Evolutionary conservation across 1,284 basidiomycete genomes (phyloP), one percentile per base, ranked within the genome.

Genomic region (Cryptococcus sp.): DNA sequence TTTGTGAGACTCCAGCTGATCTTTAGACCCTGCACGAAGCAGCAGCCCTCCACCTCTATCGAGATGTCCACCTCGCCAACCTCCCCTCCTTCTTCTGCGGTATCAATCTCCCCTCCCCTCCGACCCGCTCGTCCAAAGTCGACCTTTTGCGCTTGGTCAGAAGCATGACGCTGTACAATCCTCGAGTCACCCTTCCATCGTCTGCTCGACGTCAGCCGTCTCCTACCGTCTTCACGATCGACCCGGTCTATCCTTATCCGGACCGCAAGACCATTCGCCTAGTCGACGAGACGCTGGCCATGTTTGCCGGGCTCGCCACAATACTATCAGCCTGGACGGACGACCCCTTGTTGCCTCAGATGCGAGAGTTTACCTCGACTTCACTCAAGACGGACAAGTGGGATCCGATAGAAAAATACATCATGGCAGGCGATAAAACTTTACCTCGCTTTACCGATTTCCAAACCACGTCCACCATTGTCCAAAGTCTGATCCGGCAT

Each of bases 381-480:
- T 36, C 35, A 11, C 24, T 46, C 4, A 37, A 46, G 22, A 46
- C 34, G 19, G 45, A 46, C 22, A 46, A 46, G 21, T 46, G 45
- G 45, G 45, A 46, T 7, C 36, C 34, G 18, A 46, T 46, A 16
- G 45, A 46, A 22, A 24, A 32, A 24, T 36, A 28, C 25, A 46
- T 46, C 21, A 22, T 21, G 12, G 35, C 36, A 12, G 45, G 45
- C 6, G 19, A 12, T 3, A 39, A 37, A 19, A 36, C 35, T 21
- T 24, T 9, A 24, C 11, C 3, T 14, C 22, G 45, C 11, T 39
- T 39, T 24, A 11, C 18, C n/a, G 24, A 46, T n/a, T 46, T 38
- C 19, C 22, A 39, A 19, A 7, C 45, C 52, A 32, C 54, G 37
- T 24, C 49, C 50, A 36, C 45, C 42, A 47, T 56, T 45, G 18